Conservation (phyloP, 768 basidiomycete genomes). For the Mrakia frigida region DNA sequence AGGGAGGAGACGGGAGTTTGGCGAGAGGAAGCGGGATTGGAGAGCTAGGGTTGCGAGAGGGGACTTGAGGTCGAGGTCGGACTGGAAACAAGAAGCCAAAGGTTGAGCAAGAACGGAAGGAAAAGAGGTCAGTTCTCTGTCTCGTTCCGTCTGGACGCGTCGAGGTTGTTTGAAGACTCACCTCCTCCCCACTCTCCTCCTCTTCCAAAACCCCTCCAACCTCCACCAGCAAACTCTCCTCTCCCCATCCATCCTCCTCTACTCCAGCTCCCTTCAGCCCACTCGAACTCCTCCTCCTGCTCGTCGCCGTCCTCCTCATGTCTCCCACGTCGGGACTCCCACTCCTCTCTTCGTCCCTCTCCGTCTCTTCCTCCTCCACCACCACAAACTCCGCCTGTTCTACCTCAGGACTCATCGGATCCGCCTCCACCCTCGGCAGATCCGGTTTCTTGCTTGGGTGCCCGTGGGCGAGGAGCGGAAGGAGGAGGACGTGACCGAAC, state of each 20-base stretch:
- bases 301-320: neutral
- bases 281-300: neutral
- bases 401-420: neutral
- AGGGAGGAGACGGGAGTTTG: neutral
- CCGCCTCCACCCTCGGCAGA: neutral
- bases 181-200: neutral
- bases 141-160: too few species aligned
- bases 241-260: neutral
- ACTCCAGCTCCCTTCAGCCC: neutral
- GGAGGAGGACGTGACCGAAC: constrained; percentile 3
- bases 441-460: neutral
- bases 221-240: neutral
- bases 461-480: neutral
- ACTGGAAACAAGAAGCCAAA: neutral
- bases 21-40: constrained; percentile 13
- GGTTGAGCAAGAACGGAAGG: neutral
- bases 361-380: neutral
- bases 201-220: neutral
- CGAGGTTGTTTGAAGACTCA: too few species aligned
- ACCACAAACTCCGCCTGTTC: neutral
- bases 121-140: neutral
- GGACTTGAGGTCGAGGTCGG: neutral
- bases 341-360: neutral
- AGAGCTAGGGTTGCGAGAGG: neutral
- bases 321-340: neutral